These are phyloP conservation scores for Pythium chondricola DNA, from an alignment of 352 stramenopile genomes.

Conservation along the genomic window DNA sequence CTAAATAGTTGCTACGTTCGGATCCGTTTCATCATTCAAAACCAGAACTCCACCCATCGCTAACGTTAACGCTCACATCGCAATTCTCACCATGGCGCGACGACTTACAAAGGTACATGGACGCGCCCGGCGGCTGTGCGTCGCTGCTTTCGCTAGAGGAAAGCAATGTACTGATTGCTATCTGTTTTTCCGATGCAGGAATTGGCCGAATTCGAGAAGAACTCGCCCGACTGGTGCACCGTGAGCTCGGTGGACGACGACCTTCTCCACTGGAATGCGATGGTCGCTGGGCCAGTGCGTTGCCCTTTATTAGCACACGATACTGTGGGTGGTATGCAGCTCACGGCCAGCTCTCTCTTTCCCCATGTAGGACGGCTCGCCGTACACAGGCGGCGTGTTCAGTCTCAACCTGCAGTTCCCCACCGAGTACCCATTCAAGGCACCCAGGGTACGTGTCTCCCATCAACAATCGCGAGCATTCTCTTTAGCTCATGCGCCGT, in stretches of 20 bases:
- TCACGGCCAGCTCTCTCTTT: no score
- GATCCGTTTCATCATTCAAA: no score
- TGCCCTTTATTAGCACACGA: not conserved
- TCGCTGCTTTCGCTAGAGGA: not conserved
- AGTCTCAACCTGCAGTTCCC: constrained; percentile 95
- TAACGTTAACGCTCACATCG: no score
- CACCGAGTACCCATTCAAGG: constrained; percentile 95
- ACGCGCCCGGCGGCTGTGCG: not conserved
- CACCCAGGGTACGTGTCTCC: constrained; percentile 74
- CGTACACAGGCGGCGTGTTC: constrained; percentile 89
- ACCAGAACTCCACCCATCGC: no score
- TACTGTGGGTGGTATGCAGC: not conserved
- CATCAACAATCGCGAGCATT: not conserved
- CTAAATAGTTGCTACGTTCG: no score
- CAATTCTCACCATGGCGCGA: constrained; percentile 81
- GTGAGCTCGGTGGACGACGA: constrained; percentile 83
- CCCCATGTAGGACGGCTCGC: constrained; percentile 73
- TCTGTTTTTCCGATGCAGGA: constrained; percentile 33
- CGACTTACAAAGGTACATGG: constrained; percentile 70
- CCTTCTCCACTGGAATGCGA: constrained; percentile 89
- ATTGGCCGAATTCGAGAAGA: constrained; percentile 85
- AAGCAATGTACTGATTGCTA: no score
- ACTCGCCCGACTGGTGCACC: constrained; percentile 86
- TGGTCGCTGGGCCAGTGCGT: constrained; percentile 84
- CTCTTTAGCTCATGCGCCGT: not conserved